Evolutionary conservation across 345 rosid species (phyloP).

Genomic region (Salix suchowensis): DNA sequence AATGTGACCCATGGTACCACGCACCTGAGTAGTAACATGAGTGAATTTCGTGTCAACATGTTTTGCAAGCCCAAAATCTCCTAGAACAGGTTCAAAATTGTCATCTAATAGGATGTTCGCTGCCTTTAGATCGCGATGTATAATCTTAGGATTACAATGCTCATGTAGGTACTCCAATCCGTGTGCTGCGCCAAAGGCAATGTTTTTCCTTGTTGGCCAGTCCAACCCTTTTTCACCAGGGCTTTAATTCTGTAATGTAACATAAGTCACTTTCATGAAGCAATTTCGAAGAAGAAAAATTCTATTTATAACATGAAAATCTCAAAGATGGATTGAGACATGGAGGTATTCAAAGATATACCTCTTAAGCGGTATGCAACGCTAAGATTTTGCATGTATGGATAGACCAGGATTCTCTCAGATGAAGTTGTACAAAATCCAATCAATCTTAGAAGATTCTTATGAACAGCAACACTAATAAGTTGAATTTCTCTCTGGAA

Average conservation of each 20-base stretch:
- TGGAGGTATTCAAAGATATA: constrained; percentile 15
- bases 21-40: constrained; percentile 81
- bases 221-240: constrained; percentile 70
- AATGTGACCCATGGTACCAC: constrained; percentile 93
- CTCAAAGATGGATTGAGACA: not conserved
- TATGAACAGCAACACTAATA: constrained; percentile 80
- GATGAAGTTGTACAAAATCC: constrained; percentile 73
- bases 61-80: constrained; percentile 82
- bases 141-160: constrained; percentile 78
- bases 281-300: not conserved
- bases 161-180: constrained; percentile 87
- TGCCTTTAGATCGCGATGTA: constrained; percentile 88
- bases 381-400: constrained; percentile 84
- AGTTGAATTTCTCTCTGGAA: constrained; percentile 76
- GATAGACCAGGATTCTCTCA: constrained; percentile 85
- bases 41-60: constrained; percentile 59
- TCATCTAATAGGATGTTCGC: constrained; percentile 83
- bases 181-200: constrained; percentile 78
- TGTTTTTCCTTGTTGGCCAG: constrained; percentile 75
- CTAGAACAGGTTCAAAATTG: constrained; percentile 74
- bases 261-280: not conserved
- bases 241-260: constrained; percentile 47
- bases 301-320: not conserved
- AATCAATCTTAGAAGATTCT: constrained; percentile 71
- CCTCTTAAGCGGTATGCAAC: constrained; percentile 81